Percentiles rank a stretch among this genome's conserved stretches.
These are phyloP conservation scores for Azolla pinnata DNA, from an alignment of 75 land plant species.

Conservation along the genomic window DNA sequence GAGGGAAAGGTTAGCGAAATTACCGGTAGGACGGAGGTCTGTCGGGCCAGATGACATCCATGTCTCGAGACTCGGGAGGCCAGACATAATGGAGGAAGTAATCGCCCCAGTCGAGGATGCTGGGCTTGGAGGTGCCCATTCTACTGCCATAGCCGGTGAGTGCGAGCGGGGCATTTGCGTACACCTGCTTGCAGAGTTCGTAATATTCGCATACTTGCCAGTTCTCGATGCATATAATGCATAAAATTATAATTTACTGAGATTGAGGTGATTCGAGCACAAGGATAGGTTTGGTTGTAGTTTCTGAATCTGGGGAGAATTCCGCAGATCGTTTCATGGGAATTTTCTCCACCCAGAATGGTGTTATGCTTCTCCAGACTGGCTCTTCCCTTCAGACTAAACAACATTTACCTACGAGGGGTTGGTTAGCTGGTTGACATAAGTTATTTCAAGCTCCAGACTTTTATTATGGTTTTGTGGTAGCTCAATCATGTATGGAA, in stretches of 20 bases:
- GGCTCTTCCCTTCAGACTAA: too few relatives aligned
- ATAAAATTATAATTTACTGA: background rate
- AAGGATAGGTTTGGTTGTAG: background rate
- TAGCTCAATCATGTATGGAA: too few relatives aligned
- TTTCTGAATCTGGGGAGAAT: background rate
- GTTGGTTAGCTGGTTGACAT: too few relatives aligned
- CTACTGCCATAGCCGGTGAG: conserved; percentile 76
- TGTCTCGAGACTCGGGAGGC: conserved; percentile 20
- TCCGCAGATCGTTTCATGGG: background rate
- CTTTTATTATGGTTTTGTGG: too few relatives aligned
- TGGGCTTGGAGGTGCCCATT: conserved; percentile 32
- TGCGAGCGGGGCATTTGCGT: conserved; percentile 45
- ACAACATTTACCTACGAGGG: too few relatives aligned
- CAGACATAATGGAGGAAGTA: conserved; percentile 47
- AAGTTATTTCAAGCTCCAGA: too few relatives aligned
- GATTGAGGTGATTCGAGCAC: background rate
- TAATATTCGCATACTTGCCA: too few relatives aligned
- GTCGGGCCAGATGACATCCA: conserved; percentile 47
- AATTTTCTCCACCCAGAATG: too few relatives aligned
- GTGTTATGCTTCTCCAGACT: too few relatives aligned
- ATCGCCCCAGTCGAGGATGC: conserved; percentile 50
- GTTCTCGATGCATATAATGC: background rate
- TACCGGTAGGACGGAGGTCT: conserved; percentile 44
- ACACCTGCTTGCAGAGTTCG: conserved; percentile 19
- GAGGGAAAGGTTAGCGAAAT: too few relatives aligned